Conservation (phyloP, 192 early-diverging fungal genomes). For the Entomortierella chlamydospora region DNA sequence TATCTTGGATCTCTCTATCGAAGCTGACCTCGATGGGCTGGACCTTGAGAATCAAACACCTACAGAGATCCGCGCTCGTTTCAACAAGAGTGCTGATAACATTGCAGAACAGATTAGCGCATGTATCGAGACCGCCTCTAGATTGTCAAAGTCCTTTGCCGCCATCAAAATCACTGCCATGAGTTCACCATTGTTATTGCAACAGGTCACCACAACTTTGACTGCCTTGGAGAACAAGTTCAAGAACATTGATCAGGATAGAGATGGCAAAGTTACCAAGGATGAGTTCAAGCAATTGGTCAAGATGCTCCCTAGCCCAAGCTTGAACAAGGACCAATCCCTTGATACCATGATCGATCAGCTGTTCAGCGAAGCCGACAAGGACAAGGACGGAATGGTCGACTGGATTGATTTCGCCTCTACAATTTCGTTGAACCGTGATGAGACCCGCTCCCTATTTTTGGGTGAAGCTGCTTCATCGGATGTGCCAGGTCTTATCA, state of each 20-base stretch:
- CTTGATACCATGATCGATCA: conserved; percentile 34
- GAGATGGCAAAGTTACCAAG: conserved; percentile 50
- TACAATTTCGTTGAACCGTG: conserved; percentile 73
- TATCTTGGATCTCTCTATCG: conserved; percentile 89
- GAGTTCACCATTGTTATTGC: conserved; percentile 77
- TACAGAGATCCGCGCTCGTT: conserved; percentile 55
- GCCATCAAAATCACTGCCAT: conserved; percentile 93
- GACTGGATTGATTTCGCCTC: conserved; percentile 76
- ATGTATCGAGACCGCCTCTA: conserved; percentile 77
- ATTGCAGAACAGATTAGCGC: conserved; percentile 76
- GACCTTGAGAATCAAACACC: conserved; percentile 41
- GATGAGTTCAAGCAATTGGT: conserved; percentile 52
- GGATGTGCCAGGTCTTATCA: conserved; percentile 32
- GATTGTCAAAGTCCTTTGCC: conserved; percentile 77
- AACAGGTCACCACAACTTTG: conserved; percentile 73
- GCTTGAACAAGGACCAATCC: conserved; percentile 17
- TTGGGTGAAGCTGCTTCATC: conserved; percentile 12
- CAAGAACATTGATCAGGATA: conserved; percentile 44
- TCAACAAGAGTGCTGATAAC: conserved; percentile 74
- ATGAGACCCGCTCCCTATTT: conserved; percentile 63
- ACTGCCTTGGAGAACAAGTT: conserved; percentile 61
- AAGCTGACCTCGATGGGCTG: conserved; percentile 80
- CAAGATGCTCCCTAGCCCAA: conserved; percentile 34
- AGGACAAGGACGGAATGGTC: conserved; percentile 67
- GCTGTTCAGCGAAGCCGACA: conserved; percentile 61